Evolutionary conservation across 805 yeast genomes (phyloP), one percentile per base, ranked within the genome.

Genomic region (Wickerhamiella alocasiicola): DNA sequence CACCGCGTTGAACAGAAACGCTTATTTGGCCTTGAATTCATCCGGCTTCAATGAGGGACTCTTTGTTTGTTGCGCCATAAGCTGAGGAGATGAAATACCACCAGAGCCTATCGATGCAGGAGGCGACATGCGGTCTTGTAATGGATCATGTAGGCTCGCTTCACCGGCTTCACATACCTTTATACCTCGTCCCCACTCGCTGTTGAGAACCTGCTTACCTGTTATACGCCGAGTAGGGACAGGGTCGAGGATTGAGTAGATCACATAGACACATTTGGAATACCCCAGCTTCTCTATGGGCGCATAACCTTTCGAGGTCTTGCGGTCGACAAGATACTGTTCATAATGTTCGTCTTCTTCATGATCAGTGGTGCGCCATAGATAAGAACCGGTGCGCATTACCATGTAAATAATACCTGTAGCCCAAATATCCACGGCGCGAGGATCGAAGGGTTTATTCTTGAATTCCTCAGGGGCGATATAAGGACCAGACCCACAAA

Each of bases 131-230:
- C n/a, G n/a, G n/a, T n/a, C n/a, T n/a, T n/a, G n/a, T n/a, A n/a
- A n/a, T n/a, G n/a, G n/a, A n/a, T 36, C 39, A 20, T 36, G 39
- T 12, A 36, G 11, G 20, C 32, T 27, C 9, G 39, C 39, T 21
- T 36, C 76, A 11, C 81, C 87, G 18, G 81, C 80, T 26, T 71
- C 75, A 57, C 95, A 85, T 20, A 82, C 76, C 44, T 64, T 69
- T 47, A 88, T 85, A 56, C 83, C 93, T 44, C 96, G 66, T 0
- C 94, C 94, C 97, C 97, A 88, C 60, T 91, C 97, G 57, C 91
- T 78, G 55, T 81, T 85, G 55, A 91, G 65, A 20, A 87, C 74
- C 61, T 88, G 96, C 51, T 74, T 74, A 11, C 93, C 93, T 19
- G 81, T 87, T 48, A 91, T 81, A 56, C 97, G 71, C 51, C 96